A percentile compares a stretch with the other conserved stretches of the same genome.
phyloP scores from a whole-genome alignment of 2,329 filamentous ascomycete genomes.

The Fusarium chlamydosporum region DNA sequence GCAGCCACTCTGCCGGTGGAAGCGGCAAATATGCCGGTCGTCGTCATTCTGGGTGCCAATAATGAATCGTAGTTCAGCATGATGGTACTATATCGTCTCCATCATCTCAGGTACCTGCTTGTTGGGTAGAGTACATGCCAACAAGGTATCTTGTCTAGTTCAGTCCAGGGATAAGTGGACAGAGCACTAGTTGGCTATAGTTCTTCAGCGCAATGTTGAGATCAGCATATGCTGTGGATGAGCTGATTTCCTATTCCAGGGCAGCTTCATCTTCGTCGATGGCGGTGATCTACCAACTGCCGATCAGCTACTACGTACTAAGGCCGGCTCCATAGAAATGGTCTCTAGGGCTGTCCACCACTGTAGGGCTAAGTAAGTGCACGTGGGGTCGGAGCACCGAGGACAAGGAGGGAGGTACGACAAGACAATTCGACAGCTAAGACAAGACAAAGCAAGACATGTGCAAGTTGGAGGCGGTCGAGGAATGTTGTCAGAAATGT shows the following conservation, averaged over 20 bases:
- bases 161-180: neutral
- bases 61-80: neutral
- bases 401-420: neutral
- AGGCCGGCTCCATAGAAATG: neutral
- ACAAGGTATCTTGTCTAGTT: neutral
- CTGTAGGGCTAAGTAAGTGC: neutral
- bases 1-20: conserved; percentile 2
- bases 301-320: no score
- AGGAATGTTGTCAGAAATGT: neutral
- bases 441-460: neutral
- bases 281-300: conserved; percentile 4
- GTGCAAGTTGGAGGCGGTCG: neutral
- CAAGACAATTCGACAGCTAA: neutral
- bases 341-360: neutral
- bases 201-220: neutral
- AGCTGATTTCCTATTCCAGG: conserved; percentile 22
- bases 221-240: conserved; percentile 15
- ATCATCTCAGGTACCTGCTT: neutral
- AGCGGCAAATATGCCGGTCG: neutral
- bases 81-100: neutral
- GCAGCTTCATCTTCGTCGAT: conserved; percentile 5
- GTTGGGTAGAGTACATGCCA: neutral
- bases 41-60: neutral
- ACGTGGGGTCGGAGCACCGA: conserved; percentile 10
- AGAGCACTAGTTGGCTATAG: neutral